A percentile compares a stretch with the other conserved stretches of the same genome.
phyloP scores from a whole-genome alignment of 305 asterid species.

The Fraxinus baroniana region DNA sequence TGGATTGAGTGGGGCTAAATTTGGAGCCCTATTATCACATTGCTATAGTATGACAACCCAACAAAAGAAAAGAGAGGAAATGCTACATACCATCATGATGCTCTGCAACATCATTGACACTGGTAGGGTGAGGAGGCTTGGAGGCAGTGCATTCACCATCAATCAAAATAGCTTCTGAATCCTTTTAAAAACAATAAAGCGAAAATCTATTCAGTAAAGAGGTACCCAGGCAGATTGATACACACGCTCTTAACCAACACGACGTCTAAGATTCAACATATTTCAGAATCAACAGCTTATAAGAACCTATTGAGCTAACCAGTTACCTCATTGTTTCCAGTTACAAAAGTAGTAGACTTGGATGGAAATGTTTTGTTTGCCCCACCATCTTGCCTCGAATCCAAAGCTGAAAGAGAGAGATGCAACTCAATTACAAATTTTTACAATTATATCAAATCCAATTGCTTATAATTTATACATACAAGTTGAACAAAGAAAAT shows the following conservation, averaged over 20 bases:
- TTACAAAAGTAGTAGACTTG: slow-evolving; percentile 32
- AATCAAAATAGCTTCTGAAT: slow-evolving; percentile 35
- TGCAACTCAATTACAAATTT: slow-evolving; percentile 16
- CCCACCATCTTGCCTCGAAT: slow-evolving; percentile 37
- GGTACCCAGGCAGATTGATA: not conserved
- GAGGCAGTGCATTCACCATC: slow-evolving; percentile 42
- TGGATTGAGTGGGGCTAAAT: not conserved
- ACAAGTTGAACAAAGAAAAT: slow-evolving; percentile 11
- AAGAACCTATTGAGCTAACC: not conserved
- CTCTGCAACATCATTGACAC: slow-evolving; percentile 35
- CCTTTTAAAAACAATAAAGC: slow-evolving; percentile 32
- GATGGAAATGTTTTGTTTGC: slow-evolving; percentile 30
- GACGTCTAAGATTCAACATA: not conserved
- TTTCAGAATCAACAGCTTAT: slow-evolving; percentile 12
- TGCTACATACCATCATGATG: slow-evolving; percentile 37
- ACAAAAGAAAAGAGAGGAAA: slow-evolving; percentile 1
- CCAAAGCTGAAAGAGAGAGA: slow-evolving; percentile 42
- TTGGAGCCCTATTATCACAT: not conserved
- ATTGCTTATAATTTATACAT: not conserved
- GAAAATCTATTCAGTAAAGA: slow-evolving; percentile 10
- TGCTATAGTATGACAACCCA: not conserved
- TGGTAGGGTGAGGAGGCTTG: slow-evolving; percentile 16
- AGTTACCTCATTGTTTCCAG: slow-evolving; percentile 51
- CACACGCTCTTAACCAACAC: not conserved
- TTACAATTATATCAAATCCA: slow-evolving; percentile 14